Conservation (phyloP, 1,139 yeast genomes). For the Pneumocystis oryctolagi region DNA sequence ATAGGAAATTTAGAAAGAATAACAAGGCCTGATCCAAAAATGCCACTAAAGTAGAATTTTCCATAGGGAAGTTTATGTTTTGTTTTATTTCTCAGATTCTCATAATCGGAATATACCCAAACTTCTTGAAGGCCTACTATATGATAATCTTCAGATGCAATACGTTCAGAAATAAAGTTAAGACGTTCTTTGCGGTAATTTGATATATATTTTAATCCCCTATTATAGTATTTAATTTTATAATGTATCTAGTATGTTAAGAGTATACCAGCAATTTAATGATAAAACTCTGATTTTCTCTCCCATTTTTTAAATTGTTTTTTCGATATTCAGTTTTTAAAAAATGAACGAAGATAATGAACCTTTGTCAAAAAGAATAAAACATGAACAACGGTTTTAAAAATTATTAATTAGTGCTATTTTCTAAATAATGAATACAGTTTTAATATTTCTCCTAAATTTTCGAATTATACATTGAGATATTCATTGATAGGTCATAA, state of each 20-base stretch:
- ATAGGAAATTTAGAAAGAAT: conserved; percentile 75
- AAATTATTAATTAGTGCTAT: background rate
- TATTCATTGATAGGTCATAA: conserved; percentile 17
- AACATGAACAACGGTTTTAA: background rate
- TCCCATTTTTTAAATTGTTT: background rate
- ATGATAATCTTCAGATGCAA: conserved; percentile 51
- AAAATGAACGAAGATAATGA: background rate
- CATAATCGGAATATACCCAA: conserved; percentile 83
- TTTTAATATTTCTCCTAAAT: background rate
- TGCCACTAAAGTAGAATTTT: conserved; percentile 58
- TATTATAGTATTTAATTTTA: conserved; percentile 31
- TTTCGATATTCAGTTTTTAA: background rate
- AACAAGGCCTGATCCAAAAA: conserved; percentile 87
- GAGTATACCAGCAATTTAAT: conserved; percentile 19
- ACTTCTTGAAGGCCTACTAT: conserved; percentile 82
- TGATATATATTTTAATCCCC: conserved; percentile 84
- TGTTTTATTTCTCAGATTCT: conserved; percentile 38
- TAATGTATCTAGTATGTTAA: background rate
- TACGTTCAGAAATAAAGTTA: conserved; percentile 53
- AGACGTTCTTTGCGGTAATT: conserved; percentile 51
- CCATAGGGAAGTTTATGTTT: conserved; percentile 41
- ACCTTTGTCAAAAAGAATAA: background rate
- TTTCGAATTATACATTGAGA: background rate
- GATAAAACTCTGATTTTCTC: conserved; percentile 13
- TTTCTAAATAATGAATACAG: background rate